Evolutionary conservation across 805 yeast genomes (phyloP).

Genomic region (Kodamaea kakaduensis): DNA sequence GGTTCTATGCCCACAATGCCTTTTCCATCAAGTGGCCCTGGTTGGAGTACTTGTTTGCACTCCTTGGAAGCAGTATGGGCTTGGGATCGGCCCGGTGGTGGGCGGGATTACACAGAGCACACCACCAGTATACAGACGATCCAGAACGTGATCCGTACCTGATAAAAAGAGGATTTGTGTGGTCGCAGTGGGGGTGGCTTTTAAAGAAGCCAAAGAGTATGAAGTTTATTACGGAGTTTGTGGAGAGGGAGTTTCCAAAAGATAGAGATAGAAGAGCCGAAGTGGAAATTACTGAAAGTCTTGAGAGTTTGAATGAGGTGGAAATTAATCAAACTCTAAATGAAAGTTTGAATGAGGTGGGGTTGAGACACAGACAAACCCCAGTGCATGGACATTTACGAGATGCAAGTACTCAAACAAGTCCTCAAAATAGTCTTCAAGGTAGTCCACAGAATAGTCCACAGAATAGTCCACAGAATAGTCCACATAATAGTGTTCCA

Average conservation of each 20-base stretch:
- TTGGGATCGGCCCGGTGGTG: slow-evolving; percentile 75
- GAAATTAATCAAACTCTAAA: not conserved
- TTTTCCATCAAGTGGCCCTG: slow-evolving; percentile 27
- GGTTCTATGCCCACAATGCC: slow-evolving; percentile 38
- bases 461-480: too few species aligned
- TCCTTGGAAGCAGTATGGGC: slow-evolving; percentile 69
- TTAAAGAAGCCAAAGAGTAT: slow-evolving; percentile 51
- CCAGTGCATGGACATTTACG: too few species aligned
- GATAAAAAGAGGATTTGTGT: slow-evolving; percentile 73
- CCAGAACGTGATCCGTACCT: slow-evolving; percentile 87
- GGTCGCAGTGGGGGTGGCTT: slow-evolving; percentile 89
- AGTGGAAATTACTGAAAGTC: too few species aligned
- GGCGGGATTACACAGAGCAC: slow-evolving; percentile 83
- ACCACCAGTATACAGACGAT: slow-evolving; percentile 80
- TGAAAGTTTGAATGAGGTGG: not conserved
- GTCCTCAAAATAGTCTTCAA: too few species aligned
- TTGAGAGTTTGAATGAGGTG: not conserved
- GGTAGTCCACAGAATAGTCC: too few species aligned
- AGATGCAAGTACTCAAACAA: not conserved
- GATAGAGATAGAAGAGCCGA: slow-evolving; percentile 7
- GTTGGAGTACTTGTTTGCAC: slow-evolving; percentile 48
- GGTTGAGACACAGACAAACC: too few species aligned
- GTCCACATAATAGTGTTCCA: too few species aligned
- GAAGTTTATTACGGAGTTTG: slow-evolving; percentile 29
- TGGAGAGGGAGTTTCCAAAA: slow-evolving; percentile 35